Conservation (phyloP, 257 asterid genomes). For the Solanum etuberosum region DNA sequence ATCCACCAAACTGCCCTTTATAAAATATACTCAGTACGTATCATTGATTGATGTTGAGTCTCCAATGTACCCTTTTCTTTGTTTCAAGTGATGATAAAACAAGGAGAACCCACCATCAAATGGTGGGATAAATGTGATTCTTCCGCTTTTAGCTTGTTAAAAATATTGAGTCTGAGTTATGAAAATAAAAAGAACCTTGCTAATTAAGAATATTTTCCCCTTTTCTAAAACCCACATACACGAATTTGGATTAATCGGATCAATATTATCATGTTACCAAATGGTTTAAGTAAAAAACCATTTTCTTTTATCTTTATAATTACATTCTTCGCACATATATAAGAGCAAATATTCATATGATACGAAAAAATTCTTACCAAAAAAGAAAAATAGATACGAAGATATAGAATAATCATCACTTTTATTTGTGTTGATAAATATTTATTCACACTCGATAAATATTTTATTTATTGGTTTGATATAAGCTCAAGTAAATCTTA, state of each 20-base stretch:
- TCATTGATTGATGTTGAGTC: background rate
- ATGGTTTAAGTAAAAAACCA: background rate
- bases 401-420: background rate
- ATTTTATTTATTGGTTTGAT: background rate
- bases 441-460: background rate
- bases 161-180: background rate
- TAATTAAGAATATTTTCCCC: too few relatives aligned
- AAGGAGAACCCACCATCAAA: background rate
- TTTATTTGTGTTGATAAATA: background rate
- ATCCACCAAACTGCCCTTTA: background rate
- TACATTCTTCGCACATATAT: background rate
- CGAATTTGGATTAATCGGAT: too few relatives aligned
- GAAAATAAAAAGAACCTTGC: too few relatives aligned
- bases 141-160: too few relatives aligned
- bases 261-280: background rate
- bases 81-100: background rate
- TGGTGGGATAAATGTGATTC: background rate
- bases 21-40: background rate
- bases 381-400: background rate
- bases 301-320: background rate
- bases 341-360: background rate
- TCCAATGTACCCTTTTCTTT: background rate
- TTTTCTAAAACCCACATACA: too few relatives aligned
- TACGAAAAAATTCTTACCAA: too few relatives aligned
- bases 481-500: background rate